Conservation (phyloP, 2,329 filamentous ascomycete genomes). For the Aureobasidium pullulans region DNA sequence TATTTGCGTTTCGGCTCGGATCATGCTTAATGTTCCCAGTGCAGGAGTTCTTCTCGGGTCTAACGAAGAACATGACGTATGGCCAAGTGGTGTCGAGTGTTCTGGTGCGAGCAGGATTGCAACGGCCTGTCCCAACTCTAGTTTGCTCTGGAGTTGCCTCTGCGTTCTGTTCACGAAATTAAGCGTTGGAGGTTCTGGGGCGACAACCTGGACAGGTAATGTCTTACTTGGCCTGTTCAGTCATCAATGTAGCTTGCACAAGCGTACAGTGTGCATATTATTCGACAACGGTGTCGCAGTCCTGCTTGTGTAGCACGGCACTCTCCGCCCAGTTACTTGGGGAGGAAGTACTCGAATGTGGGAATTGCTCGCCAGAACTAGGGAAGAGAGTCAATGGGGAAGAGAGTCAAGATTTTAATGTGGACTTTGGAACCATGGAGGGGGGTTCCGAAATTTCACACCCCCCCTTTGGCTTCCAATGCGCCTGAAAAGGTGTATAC, state of each 20-base stretch:
- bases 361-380: background rate
- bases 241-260: background rate
- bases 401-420: no score
- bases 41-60: background rate
- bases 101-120: background rate
- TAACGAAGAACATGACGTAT: constrained; percentile 9
- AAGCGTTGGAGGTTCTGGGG: background rate
- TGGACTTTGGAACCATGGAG: no score
- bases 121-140: background rate
- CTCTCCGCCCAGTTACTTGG: background rate
- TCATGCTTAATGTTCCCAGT: constrained; percentile 5
- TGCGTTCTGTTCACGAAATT: background rate
- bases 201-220: background rate
- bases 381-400: no score
- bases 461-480: no score
- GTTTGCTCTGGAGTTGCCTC: background rate
- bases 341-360: background rate
- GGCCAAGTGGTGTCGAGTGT: background rate
- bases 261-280: background rate
- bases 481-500: no score
- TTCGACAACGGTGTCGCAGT: background rate
- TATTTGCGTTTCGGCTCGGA: constrained; percentile 6
- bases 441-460: no score
- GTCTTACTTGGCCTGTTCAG: background rate
- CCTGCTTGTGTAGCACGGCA: background rate